Conservation (phyloP, 345 rosid genomes). For the Litchi chinensis region DNA sequence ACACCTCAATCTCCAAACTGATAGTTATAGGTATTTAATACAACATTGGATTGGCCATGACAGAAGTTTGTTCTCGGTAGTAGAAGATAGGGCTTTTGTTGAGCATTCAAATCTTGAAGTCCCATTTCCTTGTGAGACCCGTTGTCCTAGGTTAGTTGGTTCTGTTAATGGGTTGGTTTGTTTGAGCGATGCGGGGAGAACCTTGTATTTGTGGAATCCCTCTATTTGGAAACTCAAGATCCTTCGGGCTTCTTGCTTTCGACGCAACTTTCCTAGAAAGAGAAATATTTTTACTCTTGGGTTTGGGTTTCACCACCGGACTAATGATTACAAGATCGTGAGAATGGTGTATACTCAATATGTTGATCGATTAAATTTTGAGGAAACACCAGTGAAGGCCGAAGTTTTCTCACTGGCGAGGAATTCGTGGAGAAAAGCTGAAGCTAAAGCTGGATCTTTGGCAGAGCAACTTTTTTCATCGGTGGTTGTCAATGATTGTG, state of each 20-base stretch:
- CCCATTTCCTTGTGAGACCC: slow-evolving; percentile 12
- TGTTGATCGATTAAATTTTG: background rate
- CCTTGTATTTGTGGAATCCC: slow-evolving; percentile 17
- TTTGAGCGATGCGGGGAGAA: slow-evolving; percentile 6
- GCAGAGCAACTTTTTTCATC: background rate
- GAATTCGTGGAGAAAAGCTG: slow-evolving; percentile 2
- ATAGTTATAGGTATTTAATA: background rate
- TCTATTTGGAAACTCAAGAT: slow-evolving; percentile 6
- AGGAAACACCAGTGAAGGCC: background rate
- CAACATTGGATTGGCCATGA: background rate
- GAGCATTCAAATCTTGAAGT: background rate
- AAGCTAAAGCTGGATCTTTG: background rate
- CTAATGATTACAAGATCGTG: slow-evolving; percentile 2
- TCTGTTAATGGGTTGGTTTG: slow-evolving; percentile 11
- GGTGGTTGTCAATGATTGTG: background rate
- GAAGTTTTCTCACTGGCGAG: slow-evolving; percentile 5
- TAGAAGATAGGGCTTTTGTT: background rate
- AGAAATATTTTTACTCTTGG: background rate
- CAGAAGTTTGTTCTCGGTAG: background rate
- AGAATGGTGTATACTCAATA: background rate
- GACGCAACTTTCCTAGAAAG: background rate
- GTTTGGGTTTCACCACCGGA: background rate
- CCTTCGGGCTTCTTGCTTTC: background rate
- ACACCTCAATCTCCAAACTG: background rate
- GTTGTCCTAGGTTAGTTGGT: background rate